phyloP scores from a whole-genome alignment of 495 filamentous ascomycete species.

The Penicillium riverlandense region DNA sequence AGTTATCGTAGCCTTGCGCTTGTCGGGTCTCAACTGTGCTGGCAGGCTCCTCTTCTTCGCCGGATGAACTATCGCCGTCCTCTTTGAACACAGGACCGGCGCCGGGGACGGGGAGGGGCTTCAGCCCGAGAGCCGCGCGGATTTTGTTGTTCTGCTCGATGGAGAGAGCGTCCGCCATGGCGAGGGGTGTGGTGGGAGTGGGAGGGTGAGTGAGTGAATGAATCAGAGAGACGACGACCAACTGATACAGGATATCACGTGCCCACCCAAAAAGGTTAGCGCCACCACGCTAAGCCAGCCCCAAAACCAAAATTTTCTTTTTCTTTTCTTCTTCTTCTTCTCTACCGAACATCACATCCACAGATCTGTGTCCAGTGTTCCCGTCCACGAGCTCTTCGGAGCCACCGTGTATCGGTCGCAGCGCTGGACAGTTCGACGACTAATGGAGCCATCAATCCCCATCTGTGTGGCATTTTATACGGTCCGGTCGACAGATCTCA shows the following conservation, averaged over 20 bases:
- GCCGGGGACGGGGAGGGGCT: constrained; percentile 79
- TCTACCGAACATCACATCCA: constrained; percentile 43
- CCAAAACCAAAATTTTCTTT: constrained; percentile 25
- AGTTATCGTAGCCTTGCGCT: constrained; percentile 69
- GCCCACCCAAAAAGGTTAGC: constrained; percentile 12
- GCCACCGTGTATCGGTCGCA: constrained; percentile 61
- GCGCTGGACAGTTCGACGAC: constrained; percentile 75
- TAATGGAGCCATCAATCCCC: constrained; percentile 66
- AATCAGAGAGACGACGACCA: background rate
- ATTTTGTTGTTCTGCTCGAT: constrained; percentile 95
- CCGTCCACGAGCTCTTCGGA: constrained; percentile 40
- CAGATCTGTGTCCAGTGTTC: constrained; percentile 82
- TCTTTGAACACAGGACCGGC: constrained; percentile 54
- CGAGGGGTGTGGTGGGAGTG: constrained; percentile 13
- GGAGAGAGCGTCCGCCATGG: constrained; percentile 71
- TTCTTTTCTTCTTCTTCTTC: constrained; percentile 31
- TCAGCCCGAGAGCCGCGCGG: constrained; percentile 80
- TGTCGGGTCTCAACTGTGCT: constrained; percentile 78
- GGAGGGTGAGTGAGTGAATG: background rate
- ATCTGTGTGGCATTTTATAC: constrained; percentile 61
- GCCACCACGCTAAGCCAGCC: constrained; percentile 12
- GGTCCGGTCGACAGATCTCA: constrained; percentile 93
- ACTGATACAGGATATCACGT: constrained; percentile 5
- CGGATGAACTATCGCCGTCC: constrained; percentile 35
- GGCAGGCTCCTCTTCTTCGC: constrained; percentile 55